Base-by-base conservation (phyloP, 2,329 filamentous ascomycete genomes). In the Microascus cirrosus region DNA sequence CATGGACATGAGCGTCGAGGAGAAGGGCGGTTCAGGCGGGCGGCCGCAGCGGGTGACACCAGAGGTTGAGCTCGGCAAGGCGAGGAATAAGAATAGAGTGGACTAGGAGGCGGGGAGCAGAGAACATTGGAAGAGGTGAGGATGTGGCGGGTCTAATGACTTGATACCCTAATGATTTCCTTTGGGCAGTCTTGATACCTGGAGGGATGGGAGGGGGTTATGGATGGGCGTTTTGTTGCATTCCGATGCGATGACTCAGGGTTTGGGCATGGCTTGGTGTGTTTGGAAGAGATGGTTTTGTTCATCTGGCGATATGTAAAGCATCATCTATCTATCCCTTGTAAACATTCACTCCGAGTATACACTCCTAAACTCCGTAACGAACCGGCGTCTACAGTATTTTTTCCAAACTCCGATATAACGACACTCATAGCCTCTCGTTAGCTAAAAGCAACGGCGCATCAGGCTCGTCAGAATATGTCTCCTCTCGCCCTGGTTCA, bases 1-100 rank as follows among this genome's bases (percentile, higher is more conserved):
- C 1, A 79, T 90, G 63, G 89, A 97, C 68, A 93, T 93, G 78
- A 89, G 85, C 55, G 93, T 95, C 1, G 74, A 77, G 5, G 75
- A 77, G 25, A 64, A 76, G 35, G 66, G 69, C 15, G 28, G 42
- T 10, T n/a, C 18, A 32, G 20, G 51, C 7, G 12, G 13, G 24
- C 15, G 24, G 24, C 22, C 45, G 45, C 45, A 20, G 45, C n/a
- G 45, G 3, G 22, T 58, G 24, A 62, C 60, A 36, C 60, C 60
- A 1, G 60, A 62, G 51, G 51, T 60, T 42, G 60, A 62, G 48
- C 58, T 59, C 42, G 60, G 58, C 1, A 53, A 58, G 39, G 50
- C 56, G 25, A 61, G 57, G 53, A 55, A 56, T 35, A 60, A 61
- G 56, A 55, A 59, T 32, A 45, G 59, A 35, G 55, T 60, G 50